Evolutionary conservation across 2,329 filamentous ascomycete species (phyloP).

Genomic region (Onygena corvina): DNA sequence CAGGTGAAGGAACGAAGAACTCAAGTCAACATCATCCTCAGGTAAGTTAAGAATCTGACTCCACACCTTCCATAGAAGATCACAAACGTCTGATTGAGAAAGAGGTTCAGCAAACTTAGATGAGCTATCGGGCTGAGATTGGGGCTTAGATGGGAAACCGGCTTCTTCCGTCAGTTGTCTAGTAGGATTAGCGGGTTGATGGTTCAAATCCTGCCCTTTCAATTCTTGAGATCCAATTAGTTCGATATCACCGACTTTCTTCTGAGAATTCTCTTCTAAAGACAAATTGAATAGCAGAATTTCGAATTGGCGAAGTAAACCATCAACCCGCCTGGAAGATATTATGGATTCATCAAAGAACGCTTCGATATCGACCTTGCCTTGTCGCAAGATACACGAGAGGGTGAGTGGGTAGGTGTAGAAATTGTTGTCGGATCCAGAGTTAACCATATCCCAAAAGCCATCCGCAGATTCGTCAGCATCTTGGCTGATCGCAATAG

Average conservation of each 20-base stretch:
- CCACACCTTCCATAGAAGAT: conserved; percentile 17
- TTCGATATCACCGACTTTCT: conserved; percentile 11
- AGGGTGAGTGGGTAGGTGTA: conserved; percentile 14
- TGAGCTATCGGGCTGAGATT: not conserved
- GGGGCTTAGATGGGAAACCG: not conserved
- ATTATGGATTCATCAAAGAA: conserved; percentile 15
- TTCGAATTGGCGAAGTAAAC: conserved; percentile 15
- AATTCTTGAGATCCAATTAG: conserved; percentile 9
- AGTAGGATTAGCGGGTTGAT: conserved; percentile 15
- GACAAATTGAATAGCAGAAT: conserved; percentile 12
- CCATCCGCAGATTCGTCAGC: conserved; percentile 16
- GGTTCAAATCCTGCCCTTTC: conserved; percentile 8
- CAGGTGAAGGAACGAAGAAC: conserved; percentile 24
- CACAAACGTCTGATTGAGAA: conserved; percentile 6
- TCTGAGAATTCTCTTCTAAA: conserved; percentile 7
- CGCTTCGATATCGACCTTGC: conserved; percentile 12
- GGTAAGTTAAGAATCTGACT: conserved; percentile 17
- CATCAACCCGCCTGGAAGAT: conserved; percentile 14
- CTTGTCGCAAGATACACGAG: conserved; percentile 13
- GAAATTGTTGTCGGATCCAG: conserved; percentile 12
- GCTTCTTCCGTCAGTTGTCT: conserved; percentile 9
- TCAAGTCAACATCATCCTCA: conserved; percentile 15
- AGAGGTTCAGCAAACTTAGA: not conserved
- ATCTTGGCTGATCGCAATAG: conserved; percentile 26
- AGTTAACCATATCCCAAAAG: conserved; percentile 13